Base-by-base conservation (phyloP, 2,329 filamentous ascomycete species). In the Chrysoporthe austroafricana region DNA sequence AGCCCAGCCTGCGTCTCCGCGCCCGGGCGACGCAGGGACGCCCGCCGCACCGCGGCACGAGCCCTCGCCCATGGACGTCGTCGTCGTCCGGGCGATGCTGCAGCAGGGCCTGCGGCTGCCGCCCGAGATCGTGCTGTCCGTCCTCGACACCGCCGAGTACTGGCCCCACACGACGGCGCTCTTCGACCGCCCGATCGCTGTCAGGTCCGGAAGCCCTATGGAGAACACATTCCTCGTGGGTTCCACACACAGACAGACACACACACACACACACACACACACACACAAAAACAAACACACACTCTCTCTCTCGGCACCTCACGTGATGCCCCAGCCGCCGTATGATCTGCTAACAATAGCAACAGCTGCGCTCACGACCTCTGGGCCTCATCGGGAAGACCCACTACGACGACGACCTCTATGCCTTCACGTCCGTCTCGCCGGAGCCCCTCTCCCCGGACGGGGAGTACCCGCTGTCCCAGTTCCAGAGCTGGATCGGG, bases 141-240 rank as follows among this genome's bases (percentile, higher is more conserved):
- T 90, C 58, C 76, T 90, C 64, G 87, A 90, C 72, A 74, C 79
- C 39, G 88, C 87, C 65, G 87, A 89, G 75, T 90, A 90, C 75
- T 90, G 88, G 88, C 83, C 83, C 16, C 84, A 84, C 71, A 82
- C 83, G 0, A 76, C 77, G 0, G 69, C 77, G 57, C 74, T 77
- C 61, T 78, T 73, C 66, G 67, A 70, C 6, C 63, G 70, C 13
- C 9, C 44, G 4, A 36, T 68, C 42, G 46, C 34, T 2, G 63
- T 66, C 11, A 36, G 34, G 7, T 63, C 68, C 14, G 44, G 60
- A 4, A 32, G 46, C 6, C 58, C 16, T 0, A 26, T 62, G 3
- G 79, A 83, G 70, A 74, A 84, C 68, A 62, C 72, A 44, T 80
- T 85, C 39, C 39, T 84, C n/a, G 82, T 83, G 71, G 73, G 78